Percentiles rank a stretch among this genome's conserved stretches.
Evolutionary conservation across 306 rosid species (phyloP).

Genomic region (Cucumis melo): DNA sequence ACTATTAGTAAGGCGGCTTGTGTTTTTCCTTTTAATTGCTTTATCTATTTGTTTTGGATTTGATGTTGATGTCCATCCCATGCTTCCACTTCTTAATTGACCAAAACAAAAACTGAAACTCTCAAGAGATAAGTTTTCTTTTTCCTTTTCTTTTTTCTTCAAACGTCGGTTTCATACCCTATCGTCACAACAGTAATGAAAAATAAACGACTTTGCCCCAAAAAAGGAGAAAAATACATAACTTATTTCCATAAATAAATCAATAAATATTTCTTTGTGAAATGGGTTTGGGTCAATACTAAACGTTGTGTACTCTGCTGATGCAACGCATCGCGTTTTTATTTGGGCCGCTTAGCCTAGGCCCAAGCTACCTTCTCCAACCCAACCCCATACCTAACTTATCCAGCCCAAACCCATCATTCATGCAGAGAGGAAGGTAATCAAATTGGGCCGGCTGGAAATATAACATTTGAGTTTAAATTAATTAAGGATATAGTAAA

Average conservation of each 20-base stretch:
- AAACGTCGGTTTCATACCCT: neutral
- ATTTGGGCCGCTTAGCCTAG: neutral
- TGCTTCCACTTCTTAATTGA: neutral
- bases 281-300: too few relatives aligned
- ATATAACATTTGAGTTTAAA: too few relatives aligned
- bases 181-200: neutral
- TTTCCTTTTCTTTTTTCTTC: neutral
- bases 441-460: too few relatives aligned
- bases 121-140: neutral
- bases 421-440: too few relatives aligned
- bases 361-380: neutral
- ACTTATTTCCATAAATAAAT: too few relatives aligned
- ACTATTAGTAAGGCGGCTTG: neutral
- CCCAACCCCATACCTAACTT: neutral
- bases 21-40: neutral
- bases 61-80: neutral
- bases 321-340: neutral
- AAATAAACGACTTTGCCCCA: neutral
- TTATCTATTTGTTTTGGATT: neutral
- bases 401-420: neutral
- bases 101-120: too few relatives aligned
- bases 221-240: too few relatives aligned
- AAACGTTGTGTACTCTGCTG: too few relatives aligned
- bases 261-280: too few relatives aligned
- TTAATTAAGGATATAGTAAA: too few relatives aligned